Percentiles rank a stretch among this genome's conserved stretches.
These are phyloP conservation scores for Vachellia pachyceras DNA, from an alignment of 306 rosid species.

Conservation along the genomic window DNA sequence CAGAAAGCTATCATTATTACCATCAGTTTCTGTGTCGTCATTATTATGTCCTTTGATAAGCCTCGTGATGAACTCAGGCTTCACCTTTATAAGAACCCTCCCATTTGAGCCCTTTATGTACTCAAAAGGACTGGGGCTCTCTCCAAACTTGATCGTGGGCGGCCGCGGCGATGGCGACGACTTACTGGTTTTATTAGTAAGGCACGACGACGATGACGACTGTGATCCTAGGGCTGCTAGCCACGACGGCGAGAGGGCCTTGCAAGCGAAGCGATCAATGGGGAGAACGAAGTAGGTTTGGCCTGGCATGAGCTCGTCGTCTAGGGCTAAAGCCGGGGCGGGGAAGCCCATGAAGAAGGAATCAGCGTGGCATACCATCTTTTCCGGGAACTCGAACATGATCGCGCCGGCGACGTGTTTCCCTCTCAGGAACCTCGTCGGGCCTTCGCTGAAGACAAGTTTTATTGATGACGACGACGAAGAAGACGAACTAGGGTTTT, in stretches of 20 bases:
- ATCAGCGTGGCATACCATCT: conserved; percentile 79
- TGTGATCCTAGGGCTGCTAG: conserved; percentile 46
- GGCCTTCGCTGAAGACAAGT: conserved; percentile 66
- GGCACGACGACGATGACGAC: conserved; percentile 22
- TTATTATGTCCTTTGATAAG: conserved; percentile 39
- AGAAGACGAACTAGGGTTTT: not conserved
- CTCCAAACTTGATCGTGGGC: conserved; percentile 59
- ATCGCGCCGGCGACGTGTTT: conserved; percentile 82
- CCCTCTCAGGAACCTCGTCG: conserved; percentile 50
- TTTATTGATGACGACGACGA: conserved; percentile 43
- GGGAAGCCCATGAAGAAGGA: conserved; percentile 90
- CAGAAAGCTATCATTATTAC: conserved; percentile 32
- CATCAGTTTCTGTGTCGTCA: not conserved
- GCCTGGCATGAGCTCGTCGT: conserved; percentile 66
- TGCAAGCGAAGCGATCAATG: conserved; percentile 57
- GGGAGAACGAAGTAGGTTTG: conserved; percentile 94
- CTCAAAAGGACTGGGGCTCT: conserved; percentile 63
- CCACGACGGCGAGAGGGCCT: conserved; percentile 61
- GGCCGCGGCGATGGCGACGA: conserved; percentile 36
- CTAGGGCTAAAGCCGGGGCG: conserved; percentile 62
- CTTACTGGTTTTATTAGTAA: conserved; percentile 27
- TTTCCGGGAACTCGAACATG: conserved; percentile 86
- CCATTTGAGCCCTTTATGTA: conserved; percentile 67
- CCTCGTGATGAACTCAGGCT: conserved; percentile 71
- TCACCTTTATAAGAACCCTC: conserved; percentile 69